Conservation (phyloP, 2,329 filamentous ascomycete genomes). For the Xylariaceae sp. region DNA sequence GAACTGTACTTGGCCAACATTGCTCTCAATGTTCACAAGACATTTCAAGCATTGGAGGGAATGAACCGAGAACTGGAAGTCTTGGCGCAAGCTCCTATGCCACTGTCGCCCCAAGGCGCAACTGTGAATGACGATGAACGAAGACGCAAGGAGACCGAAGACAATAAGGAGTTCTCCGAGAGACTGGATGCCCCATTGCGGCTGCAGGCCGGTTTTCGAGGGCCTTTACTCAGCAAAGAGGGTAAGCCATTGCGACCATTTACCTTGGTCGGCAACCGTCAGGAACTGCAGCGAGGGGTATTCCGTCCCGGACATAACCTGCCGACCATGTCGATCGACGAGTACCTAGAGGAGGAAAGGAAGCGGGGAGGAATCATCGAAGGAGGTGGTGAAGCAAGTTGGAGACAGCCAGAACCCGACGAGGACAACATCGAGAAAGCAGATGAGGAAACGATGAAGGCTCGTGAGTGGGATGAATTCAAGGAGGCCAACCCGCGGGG, state of each 20-base stretch:
- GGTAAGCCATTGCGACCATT: slow-evolving; percentile 90
- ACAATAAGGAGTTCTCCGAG: slow-evolving; percentile 57
- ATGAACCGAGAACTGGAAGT: slow-evolving; percentile 81
- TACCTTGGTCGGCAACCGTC: slow-evolving; percentile 71
- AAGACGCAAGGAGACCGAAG: slow-evolving; percentile 32
- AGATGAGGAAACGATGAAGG: slow-evolving; percentile 89
- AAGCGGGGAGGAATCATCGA: slow-evolving; percentile 83
- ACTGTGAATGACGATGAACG: slow-evolving; percentile 44
- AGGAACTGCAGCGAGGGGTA: slow-evolving; percentile 71
- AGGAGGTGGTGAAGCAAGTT: slow-evolving; percentile 75
- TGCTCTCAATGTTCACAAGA: slow-evolving; percentile 65
- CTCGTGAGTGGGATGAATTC: slow-evolving; percentile 91
- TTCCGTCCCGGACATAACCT: slow-evolving; percentile 89
- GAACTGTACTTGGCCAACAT: slow-evolving; percentile 73
- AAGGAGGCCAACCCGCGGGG: slow-evolving; percentile 83
- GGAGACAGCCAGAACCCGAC: slow-evolving; percentile 64
- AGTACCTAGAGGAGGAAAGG: slow-evolving; percentile 90
- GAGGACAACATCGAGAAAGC: slow-evolving; percentile 87
- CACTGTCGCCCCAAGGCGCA: slow-evolving; percentile 38
- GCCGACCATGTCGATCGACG: slow-evolving; percentile 96
- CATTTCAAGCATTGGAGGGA: slow-evolving; percentile 83
- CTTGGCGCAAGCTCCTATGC: slow-evolving; percentile 65
- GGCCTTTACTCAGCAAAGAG: slow-evolving; percentile 68
- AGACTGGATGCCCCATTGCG: slow-evolving; percentile 63
- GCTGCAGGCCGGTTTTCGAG: slow-evolving; percentile 47